Base-by-base conservation (phyloP, 352 stramenopile species). In the Globisporangium paroecandrum region DNA sequence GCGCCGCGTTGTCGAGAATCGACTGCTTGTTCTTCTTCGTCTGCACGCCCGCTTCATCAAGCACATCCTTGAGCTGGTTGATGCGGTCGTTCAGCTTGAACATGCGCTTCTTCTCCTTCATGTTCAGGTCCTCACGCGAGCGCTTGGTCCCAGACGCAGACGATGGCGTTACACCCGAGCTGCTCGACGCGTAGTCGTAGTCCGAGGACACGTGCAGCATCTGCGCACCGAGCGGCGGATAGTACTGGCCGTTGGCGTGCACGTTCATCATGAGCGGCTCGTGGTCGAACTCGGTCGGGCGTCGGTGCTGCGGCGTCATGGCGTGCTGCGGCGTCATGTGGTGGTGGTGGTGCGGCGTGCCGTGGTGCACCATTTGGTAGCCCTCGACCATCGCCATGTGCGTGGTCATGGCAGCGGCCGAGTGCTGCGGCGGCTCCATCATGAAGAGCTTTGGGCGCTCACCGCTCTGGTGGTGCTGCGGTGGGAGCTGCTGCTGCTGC, bases 51-150 rank as follows among this genome's bases (percentile, higher is more conserved):
- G 83, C 83, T 27, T 89, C 79, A 57, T 88, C 77, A 38, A 88
- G 69, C 65, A 89, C 65, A 4, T 78, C 70, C 69, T 91, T 93
- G 10, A 94, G 75, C 65, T 90, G 78, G 41, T 79, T 90, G 71
- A 95, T 95, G 53, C 83, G 85, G 65, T 95, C 85, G 61, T 95
- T 95, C 4, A 95, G 80, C 81, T 95, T 95, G 66, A 92, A 93
- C 87, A 95, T 93, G 71, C 87, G 85, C 78, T 93, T 92, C 77
- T 95, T 95, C 72, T 95, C 87, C 74, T 93, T 93, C 10, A 90
- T 36, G 62, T 95, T 95, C 1, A 95, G 74, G 62, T 93, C 87
- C 62, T 95, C 83, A 12, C 87, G 81, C 4, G 81, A 91, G 46
- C 85, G 85, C 65, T 89, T 91, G 15, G 81, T 72, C 63, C 77